Percentiles rank a stretch among this genome's conserved stretches.
Evolutionary conservation across 441 rosid genomes (phyloP).

Genomic region (Adansonia rubrostipa): DNA sequence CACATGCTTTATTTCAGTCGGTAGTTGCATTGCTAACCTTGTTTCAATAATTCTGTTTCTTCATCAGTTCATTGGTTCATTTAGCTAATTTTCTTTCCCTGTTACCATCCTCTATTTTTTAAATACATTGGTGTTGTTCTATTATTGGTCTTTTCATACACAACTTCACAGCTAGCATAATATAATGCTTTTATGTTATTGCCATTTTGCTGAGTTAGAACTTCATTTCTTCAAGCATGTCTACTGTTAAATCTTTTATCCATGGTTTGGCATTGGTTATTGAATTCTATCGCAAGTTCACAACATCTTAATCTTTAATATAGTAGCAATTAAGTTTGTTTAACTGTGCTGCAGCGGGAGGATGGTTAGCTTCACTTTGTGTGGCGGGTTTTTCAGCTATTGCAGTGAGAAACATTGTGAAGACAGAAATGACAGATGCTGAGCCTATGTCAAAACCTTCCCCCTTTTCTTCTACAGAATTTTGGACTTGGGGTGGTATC

Average conservation of each 20-base stretch:
- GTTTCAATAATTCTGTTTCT: background rate
- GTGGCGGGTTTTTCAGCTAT: constrained; percentile 91
- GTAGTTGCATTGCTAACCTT: background rate
- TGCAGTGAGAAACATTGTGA: constrained; percentile 79
- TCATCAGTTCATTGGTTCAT: background rate
- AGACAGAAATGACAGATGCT: constrained; percentile 83
- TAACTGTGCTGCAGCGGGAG: constrained; percentile 63
- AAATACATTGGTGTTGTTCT: background rate
- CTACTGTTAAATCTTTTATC: background rate
- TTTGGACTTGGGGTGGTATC: constrained; percentile 79
- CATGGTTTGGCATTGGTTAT: constrained; percentile 8
- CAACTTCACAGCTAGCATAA: background rate
- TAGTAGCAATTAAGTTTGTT: constrained; percentile 20
- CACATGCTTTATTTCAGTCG: background rate
- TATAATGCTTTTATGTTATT: background rate
- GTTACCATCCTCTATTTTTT: background rate
- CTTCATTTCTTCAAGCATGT: background rate
- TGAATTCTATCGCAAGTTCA: background rate
- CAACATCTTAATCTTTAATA: background rate
- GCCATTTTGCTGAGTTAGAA: background rate
- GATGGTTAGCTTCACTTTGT: constrained; percentile 94
- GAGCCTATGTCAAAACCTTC: constrained; percentile 94
- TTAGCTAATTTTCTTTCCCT: background rate
- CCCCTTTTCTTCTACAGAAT: constrained; percentile 67
- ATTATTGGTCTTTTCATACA: background rate